These are phyloP conservation scores for Fraxinus albicans DNA, from an alignment of 305 asterid species.

Conservation along the genomic window DNA sequence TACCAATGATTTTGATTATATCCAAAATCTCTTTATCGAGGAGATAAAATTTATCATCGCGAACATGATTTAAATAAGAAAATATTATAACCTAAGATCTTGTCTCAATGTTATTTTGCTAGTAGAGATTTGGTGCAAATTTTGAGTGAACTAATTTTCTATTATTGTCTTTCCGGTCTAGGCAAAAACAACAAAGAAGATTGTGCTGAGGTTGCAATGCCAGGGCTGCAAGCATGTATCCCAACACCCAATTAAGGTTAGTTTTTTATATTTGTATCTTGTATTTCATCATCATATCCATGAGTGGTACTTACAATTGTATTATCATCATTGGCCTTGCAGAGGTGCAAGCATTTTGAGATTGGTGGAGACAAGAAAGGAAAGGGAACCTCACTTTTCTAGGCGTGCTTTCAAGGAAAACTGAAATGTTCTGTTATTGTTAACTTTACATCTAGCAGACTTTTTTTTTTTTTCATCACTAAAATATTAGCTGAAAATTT, in stretches of 20 bases:
- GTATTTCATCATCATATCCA: neutral
- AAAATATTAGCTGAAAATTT: neutral
- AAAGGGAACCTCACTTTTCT: constrained; percentile 6
- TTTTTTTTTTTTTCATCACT: neutral
- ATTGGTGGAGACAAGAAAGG: constrained; percentile 12
- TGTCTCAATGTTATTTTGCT: neutral
- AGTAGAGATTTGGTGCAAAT: neutral
- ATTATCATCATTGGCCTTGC: neutral
- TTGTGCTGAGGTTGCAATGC: constrained; percentile 52
- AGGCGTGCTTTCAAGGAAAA: neutral
- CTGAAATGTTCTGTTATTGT: neutral
- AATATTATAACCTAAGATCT: neutral
- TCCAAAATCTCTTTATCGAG: neutral
- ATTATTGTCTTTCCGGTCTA: neutral
- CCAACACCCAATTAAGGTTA: constrained; percentile 55
- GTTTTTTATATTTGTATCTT: neutral
- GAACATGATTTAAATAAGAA: neutral
- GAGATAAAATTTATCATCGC: neutral
- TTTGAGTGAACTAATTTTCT: neutral
- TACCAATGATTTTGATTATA: neutral
- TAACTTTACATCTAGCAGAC: neutral
- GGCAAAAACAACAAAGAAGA: constrained; percentile 31
- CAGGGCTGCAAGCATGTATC: constrained; percentile 59
- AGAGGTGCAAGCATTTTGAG: constrained; percentile 10
- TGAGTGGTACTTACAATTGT: neutral